Conservation (phyloP, 257 asterid genomes). For the Rauvolfia tetraphylla region DNA sequence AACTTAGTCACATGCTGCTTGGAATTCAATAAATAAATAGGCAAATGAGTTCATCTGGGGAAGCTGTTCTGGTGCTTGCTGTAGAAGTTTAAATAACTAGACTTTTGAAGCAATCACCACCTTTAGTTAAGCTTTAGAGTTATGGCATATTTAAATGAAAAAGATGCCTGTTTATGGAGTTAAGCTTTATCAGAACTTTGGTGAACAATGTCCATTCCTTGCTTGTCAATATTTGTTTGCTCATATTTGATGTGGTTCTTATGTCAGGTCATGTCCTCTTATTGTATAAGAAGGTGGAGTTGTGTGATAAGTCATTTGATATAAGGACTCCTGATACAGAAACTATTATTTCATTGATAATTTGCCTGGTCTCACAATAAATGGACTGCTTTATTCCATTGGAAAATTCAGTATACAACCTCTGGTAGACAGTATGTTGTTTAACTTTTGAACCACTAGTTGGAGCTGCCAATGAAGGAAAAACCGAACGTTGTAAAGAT, state of each 20-base stretch:
- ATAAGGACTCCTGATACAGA: not conserved
- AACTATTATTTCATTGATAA: not conserved
- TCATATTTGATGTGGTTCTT: not conserved
- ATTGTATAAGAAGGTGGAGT: not conserved
- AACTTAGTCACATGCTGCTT: not conserved
- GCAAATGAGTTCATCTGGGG: not conserved
- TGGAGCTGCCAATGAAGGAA: not conserved
- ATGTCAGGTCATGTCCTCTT: not conserved
- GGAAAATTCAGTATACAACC: not conserved
- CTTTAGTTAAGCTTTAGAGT: not conserved
- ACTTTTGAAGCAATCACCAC: not conserved
- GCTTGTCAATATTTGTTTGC: not conserved
- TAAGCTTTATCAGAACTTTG: not conserved
- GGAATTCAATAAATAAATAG: not conserved
- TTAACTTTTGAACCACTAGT: not conserved
- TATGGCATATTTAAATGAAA: not conserved
- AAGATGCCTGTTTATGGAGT: not conserved
- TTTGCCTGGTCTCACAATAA: not conserved
- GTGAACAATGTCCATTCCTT: not conserved
- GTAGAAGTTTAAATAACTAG: not conserved
- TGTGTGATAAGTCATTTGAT: not conserved
- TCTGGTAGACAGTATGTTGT: not conserved
- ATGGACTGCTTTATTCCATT: not conserved
- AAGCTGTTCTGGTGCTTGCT: not conserved
- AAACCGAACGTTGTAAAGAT: not conserved